phyloP scores from a whole-genome alignment of 2,329 filamentous ascomycete species.

The Aspergillus tubingensis region DNA sequence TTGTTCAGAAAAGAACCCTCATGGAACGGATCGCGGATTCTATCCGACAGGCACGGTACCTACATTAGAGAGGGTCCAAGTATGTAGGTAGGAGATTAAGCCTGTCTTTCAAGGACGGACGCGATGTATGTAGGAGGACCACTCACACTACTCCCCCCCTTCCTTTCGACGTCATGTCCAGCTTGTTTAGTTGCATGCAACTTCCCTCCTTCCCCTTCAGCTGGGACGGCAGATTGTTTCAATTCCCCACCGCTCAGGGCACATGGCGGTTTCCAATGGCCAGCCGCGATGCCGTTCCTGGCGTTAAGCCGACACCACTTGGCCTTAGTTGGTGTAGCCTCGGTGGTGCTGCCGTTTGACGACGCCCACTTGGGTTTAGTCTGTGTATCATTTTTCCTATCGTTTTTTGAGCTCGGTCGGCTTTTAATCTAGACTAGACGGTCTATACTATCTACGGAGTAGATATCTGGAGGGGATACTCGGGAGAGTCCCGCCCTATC shows the following conservation, averaged over 20 bases:
- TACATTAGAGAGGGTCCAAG: neutral
- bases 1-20: neutral
- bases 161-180: constrained; percentile 6
- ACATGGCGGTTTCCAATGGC: constrained; percentile 21
- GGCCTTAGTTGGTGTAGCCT: constrained; percentile 5
- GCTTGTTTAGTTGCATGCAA: too few relatives aligned
- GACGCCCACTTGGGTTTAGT: constrained; percentile 5
- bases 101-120: neutral
- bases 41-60: neutral
- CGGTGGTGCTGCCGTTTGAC: constrained; percentile 6
- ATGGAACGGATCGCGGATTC: neutral
- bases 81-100: neutral
- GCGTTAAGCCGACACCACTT: constrained; percentile 15
- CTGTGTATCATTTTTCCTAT: neutral
- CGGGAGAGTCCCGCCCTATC: too few relatives aligned
- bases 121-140: neutral
- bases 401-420: neutral
- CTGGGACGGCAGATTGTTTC: constrained; percentile 19
- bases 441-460: neutral
- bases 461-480: neutral
- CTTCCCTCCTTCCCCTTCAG: neutral
- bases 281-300: constrained; percentile 23
- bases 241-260: constrained; percentile 19
- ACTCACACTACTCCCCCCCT: neutral
- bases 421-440: too few relatives aligned